Percentiles rank a stretch among this genome's conserved stretches.
These are phyloP conservation scores for Cystobasidium sp. DNA, from an alignment of 1,284 basidiomycete genomes.

Conservation along the genomic window DNA sequence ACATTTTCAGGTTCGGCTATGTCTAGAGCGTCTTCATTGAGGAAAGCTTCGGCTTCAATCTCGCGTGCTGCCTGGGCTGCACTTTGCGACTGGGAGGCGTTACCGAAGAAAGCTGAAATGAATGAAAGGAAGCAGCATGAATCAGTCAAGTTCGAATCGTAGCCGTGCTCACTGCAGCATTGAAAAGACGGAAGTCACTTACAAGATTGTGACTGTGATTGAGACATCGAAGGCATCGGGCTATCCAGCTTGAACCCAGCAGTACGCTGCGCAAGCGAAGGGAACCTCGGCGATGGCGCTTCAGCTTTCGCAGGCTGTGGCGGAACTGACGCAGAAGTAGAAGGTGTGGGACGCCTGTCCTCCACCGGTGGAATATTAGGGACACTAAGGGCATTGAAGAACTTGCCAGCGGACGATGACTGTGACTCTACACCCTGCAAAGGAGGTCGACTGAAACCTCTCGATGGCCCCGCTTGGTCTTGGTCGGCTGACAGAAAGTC, in stretches of 20 bases:
- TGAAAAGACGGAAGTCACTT: background rate
- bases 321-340: background rate
- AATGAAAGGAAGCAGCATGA: background rate
- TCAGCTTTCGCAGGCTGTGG: slow-evolving; percentile 5
- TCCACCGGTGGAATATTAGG: background rate
- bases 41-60: slow-evolving; percentile 14
- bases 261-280: background rate
- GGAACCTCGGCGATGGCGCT: background rate
- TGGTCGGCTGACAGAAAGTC: background rate
- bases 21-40: slow-evolving; percentile 16
- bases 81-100: background rate
- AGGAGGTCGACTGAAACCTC: background rate
- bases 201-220: background rate
- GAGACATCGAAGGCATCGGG: slow-evolving; percentile 16
- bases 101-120: slow-evolving; percentile 11
- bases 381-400: background rate
- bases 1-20: slow-evolving; percentile 29
- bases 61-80: slow-evolving; percentile 11
- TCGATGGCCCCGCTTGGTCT: too few relatives aligned
- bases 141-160: background rate
- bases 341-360: background rate
- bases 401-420: background rate
- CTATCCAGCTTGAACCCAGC: slow-evolving; percentile 15
- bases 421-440: background rate
- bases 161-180: background rate